These are phyloP conservation scores for Vigna nakashimae DNA, from an alignment of 306 rosid species.

Conservation along the genomic window DNA sequence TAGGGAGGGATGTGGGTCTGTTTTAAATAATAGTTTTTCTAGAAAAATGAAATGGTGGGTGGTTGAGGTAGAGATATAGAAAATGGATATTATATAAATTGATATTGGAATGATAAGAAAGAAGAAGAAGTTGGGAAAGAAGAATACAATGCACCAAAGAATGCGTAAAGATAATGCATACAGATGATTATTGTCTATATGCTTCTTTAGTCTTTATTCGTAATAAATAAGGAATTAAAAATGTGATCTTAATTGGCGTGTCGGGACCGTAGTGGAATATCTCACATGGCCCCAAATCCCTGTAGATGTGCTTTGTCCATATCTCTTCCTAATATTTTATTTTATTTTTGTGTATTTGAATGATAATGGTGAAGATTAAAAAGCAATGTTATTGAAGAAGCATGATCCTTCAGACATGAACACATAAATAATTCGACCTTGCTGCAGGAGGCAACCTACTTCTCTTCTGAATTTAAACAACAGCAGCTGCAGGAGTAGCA, in stretches of 20 bases:
- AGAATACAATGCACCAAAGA: conserved; percentile 62
- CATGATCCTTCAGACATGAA: conserved; percentile 76
- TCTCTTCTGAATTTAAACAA: conserved; percentile 9
- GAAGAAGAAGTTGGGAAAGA: conserved; percentile 54
- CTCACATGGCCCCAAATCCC: conserved; percentile 59
- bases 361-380: conserved; percentile 2
- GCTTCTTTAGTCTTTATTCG: conserved; percentile 51
- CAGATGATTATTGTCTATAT: conserved; percentile 34
- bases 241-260: conserved; percentile 49
- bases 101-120: conserved; percentile 49
- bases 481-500: conserved; percentile 15
- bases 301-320: conserved; percentile 53
- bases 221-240: conserved; percentile 35
- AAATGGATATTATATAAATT: conserved; percentile 36
- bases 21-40: background rate
- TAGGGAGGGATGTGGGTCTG: too few species aligned
- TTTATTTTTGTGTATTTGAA: background rate
- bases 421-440: conserved; percentile 70
- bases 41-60: conserved; percentile 31
- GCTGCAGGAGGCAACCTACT: conserved; percentile 77
- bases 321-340: background rate
- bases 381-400: conserved; percentile 48
- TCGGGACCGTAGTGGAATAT: conserved; percentile 68
- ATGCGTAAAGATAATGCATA: conserved; percentile 37
- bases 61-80: conserved; percentile 20